These are phyloP conservation scores for Stemphylium vesicarium DNA, from an alignment of 2,329 filamentous ascomycete genomes.

Conservation along the genomic window DNA sequence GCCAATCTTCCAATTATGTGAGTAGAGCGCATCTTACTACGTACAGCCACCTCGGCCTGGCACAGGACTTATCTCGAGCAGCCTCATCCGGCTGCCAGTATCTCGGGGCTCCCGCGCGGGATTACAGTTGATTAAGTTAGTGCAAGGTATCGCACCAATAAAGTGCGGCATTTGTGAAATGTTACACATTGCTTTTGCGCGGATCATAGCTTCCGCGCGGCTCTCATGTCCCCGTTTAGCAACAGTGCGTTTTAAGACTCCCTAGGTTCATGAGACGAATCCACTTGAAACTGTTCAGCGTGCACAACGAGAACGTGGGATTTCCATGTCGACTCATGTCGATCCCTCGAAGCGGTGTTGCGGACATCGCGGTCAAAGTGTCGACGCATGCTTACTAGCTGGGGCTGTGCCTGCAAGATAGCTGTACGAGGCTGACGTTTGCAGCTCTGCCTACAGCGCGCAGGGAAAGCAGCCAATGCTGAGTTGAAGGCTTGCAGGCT, in stretches of 20 bases:
- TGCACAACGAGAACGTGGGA: not conserved
- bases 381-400: not conserved
- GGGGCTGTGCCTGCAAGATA: not conserved
- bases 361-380: not conserved
- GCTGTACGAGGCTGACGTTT: not conserved
- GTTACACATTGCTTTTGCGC: conserved; percentile 2
- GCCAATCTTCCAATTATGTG: conserved; percentile 1
- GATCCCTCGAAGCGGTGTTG: not conserved
- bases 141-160: not conserved
- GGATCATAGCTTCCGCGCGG: not conserved
- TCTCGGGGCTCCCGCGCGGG: not conserved
- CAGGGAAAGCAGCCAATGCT: not conserved
- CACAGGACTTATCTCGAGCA: conserved; percentile 5
- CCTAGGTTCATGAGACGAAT: not conserved
- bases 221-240: not conserved
- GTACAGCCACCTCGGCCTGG: conserved; percentile 1
- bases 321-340: not conserved
- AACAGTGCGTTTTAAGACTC: not conserved
- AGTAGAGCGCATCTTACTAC: not conserved
- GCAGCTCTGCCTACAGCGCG: not conserved
- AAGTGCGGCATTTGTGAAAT: not conserved
- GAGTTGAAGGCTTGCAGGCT: not conserved
- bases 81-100: not conserved
- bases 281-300: not conserved
- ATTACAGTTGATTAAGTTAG: not conserved